phyloP scores from a whole-genome alignment of 805 yeast genomes.

The Komagataella pseudopastoris region DNA sequence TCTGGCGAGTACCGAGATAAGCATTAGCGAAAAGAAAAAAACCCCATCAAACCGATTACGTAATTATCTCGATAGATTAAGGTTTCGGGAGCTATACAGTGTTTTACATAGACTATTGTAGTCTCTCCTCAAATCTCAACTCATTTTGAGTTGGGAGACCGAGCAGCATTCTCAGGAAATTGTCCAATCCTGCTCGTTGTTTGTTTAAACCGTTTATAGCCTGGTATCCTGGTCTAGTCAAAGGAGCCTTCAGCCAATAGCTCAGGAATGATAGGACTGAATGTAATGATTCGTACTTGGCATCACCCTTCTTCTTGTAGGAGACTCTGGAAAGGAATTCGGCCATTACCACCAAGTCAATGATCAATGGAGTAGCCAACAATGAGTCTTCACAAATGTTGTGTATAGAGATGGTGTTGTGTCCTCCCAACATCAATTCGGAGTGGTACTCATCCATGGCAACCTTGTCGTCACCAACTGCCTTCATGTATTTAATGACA shows the following conservation, averaged over 20 bases:
- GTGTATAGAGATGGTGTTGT: conserved; percentile 85
- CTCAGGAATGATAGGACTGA: conserved; percentile 77
- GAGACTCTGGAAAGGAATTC: conserved; percentile 83
- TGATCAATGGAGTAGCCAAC: conserved; percentile 87
- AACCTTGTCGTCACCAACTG: conserved; percentile 92
- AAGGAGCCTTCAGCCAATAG: conserved; percentile 96
- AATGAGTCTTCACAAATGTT: conserved; percentile 95
- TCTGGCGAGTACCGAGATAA: too few species aligned
- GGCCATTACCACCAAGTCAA: conserved; percentile 80
- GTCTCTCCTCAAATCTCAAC: conserved; percentile 88
- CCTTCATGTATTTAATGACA: conserved; percentile 86
- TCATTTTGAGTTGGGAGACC: conserved; percentile 88
- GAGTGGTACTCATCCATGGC: conserved; percentile 98
- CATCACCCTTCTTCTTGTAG: conserved; percentile 45
- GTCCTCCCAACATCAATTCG: conserved; percentile 96
- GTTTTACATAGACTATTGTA: conserved; percentile 16
- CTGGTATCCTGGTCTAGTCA: conserved; percentile 80
- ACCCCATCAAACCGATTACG: too few species aligned
- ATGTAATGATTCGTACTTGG: conserved; percentile 52
- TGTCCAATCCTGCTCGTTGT: conserved; percentile 87
- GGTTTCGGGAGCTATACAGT: not conserved
- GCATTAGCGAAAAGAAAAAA: too few species aligned
- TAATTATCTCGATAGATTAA: not conserved
- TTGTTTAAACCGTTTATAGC: conserved; percentile 90
- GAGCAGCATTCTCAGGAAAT: conserved; percentile 75